Base-by-base conservation (phyloP, 352 stramenopile species). In the Globisporangium uncinulatum region DNA sequence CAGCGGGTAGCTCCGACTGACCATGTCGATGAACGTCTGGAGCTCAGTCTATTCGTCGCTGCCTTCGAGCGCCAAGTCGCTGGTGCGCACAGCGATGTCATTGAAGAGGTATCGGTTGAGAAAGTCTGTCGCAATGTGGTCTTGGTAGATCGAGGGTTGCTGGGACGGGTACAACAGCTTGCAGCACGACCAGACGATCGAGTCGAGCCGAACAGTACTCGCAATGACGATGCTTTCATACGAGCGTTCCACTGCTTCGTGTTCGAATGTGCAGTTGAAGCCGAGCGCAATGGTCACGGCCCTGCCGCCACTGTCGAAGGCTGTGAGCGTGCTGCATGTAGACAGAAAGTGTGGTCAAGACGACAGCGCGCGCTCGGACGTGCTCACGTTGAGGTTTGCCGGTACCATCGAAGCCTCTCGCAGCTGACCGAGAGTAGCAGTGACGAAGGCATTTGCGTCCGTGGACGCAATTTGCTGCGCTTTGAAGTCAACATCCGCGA, bases 141-240 rank as follows among this genome's bases (percentile, higher is more conserved):
- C 47, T 31, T 67, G 60, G 42, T 60, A 71, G 6, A 71, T 51
- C 4, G 57, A 55, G 4, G 64, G 64, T 8, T 57, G 60, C 24
- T 61, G 64, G 14, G 64, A 54, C 20, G 51, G 51, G 15, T 62
- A 58, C 4, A 69, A 50, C 15, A 71, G 55, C 47, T 60, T 55
- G 47, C 64, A 71, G 34, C 54, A 58, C 6, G 64, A 54, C 64
- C 64, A 71, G 15, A 61, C 60, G 37, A 67, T 62, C 34, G 64
- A 59, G 39, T 71, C 60, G 14, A 62, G 41, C 0, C 60, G 55
- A 17, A 62, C 21, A 4, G 42, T 66, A 32, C 61, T 63, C 8
- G 61, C 50, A 31, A 65, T 55, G 24, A 69, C 43, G 53, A 72
- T 20, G 36, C 67, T 34, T 43, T 57, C 41, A n/a, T 37, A 32